Evolutionary conservation across 331 rosid species (phyloP).

Genomic region (Quercus phellos): DNA sequence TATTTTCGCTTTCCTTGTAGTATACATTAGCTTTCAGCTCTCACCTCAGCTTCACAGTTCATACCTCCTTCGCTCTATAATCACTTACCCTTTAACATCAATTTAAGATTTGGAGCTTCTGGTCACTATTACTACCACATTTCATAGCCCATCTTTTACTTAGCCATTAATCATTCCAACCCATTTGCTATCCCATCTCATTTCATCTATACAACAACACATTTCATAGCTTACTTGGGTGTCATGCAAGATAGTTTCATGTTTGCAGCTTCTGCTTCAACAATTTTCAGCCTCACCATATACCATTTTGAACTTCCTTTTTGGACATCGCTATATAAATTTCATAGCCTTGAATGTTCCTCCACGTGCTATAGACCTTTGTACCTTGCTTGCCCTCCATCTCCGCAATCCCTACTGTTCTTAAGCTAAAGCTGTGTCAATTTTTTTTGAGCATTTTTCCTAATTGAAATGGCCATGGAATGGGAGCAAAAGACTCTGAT

Average conservation of each 20-base stretch:
- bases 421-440: neutral
- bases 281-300: neutral
- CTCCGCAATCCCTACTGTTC: neutral
- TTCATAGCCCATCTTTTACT: neutral
- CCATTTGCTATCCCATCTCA: slow-evolving; percentile 18
- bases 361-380: neutral
- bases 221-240: slow-evolving; percentile 11
- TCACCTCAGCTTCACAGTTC: neutral
- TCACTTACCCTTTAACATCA: neutral
- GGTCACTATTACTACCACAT: neutral
- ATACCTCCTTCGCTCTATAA: neutral
- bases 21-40: neutral
- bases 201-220: neutral
- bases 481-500: slow-evolving; percentile 38
- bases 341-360: neutral
- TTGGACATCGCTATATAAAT: neutral
- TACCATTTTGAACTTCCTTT: neutral
- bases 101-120: neutral
- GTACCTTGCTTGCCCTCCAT: neutral
- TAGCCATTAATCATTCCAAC: neutral
- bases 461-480: slow-evolving; percentile 39
- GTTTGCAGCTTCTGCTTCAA: neutral
- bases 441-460: neutral
- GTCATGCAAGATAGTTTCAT: neutral
- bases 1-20: neutral